Evolutionary conservation across 2,329 filamentous ascomycete genomes (phyloP), one percentile per base, ranked within the genome.

Genomic region (Nemania bipapillata): DNA sequence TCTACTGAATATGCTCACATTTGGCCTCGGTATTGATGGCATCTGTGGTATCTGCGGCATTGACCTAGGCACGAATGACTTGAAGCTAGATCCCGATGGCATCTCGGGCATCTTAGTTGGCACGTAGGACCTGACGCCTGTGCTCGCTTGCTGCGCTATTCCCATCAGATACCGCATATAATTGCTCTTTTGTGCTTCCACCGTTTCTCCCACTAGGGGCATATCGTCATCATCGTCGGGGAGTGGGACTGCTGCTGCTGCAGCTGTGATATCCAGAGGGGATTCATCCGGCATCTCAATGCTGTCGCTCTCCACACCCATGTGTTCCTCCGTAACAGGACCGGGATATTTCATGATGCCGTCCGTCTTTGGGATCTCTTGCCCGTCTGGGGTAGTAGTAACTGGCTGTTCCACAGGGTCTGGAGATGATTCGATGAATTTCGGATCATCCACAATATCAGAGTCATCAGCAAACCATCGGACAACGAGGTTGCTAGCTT

Each of bases 401-500:
- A 80, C 74, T 2, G 76, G 78, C 63, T 80, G 72, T 49, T 81
- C 77, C 4, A 80, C 73, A 0, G 73, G 75, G 49, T 82, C 81
- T 15, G 80, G 78, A 2, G 82, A 79, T 24, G 79, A 77, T 28
- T 81, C 78, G 54, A 80, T 77, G 73, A 87, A 85, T 69, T 82
- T 84, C 61, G 80, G 77, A 66, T 86, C 83, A 57, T 86, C 85
- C 5, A 82, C 77, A 15, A 86, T 73, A 1, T 79, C 77, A 6
- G 80, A 80, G 20, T 86, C 82, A 64, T 80, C 82, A 8, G 80
- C 76, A 72, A 86, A 86, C 89, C 90, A 92, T 32, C 82, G 79
- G 2, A 86, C 82, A 3, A 90, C 83, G 52, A 88, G 78, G 67
- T 86, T 84, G 47, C 86, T 86, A 1, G 89, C 86, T 49, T 85